A percentile compares a stretch with the other conserved stretches of the same genome.
These are phyloP conservation scores for Meyerozyma carpophila DNA, from an alignment of 1,139 yeast genomes.

Conservation along the genomic window DNA sequence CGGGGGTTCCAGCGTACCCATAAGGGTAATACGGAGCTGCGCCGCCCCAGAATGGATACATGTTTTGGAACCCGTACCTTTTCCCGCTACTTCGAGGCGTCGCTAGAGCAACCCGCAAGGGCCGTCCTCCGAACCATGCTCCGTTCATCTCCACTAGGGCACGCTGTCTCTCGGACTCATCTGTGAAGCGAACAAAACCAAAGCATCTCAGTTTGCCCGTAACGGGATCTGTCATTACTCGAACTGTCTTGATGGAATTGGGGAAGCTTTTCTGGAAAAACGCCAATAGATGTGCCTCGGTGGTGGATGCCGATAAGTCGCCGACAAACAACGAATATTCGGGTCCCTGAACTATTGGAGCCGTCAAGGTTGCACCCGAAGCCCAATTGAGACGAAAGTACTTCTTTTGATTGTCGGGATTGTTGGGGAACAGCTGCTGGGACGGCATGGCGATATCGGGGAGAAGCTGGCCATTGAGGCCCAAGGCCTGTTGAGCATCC, in stretches of 20 bases:
- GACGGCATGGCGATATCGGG: constrained; percentile 52
- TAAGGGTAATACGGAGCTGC: neutral
- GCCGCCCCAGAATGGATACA: neutral
- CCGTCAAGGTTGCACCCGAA: constrained; percentile 54
- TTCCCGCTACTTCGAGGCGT: constrained; percentile 38
- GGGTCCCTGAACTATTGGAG: constrained; percentile 45
- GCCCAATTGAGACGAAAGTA: constrained; percentile 72
- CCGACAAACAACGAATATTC: constrained; percentile 74
- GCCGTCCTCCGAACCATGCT: constrained; percentile 67
- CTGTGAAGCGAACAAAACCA: constrained; percentile 68
- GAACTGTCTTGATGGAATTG: constrained; percentile 58
- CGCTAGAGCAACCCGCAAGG: constrained; percentile 68
- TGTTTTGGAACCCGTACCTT: neutral
- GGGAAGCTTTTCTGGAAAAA: constrained; percentile 60
- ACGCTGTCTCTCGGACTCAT: constrained; percentile 56
- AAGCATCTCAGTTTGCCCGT: constrained; percentile 72
- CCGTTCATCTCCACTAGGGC: constrained; percentile 73
- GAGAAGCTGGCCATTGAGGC: constrained; percentile 58
- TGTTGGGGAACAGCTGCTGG: constrained; percentile 36
- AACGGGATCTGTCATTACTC: constrained; percentile 71
- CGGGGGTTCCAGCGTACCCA: neutral
- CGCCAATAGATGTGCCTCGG: constrained; percentile 64
- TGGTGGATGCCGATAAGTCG: constrained; percentile 66
- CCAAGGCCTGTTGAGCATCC: constrained; percentile 61
- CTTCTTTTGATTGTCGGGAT: constrained; percentile 52